Conservation (phyloP, 129 eudicot genomes). For the Centaurea solstitialis region DNA sequence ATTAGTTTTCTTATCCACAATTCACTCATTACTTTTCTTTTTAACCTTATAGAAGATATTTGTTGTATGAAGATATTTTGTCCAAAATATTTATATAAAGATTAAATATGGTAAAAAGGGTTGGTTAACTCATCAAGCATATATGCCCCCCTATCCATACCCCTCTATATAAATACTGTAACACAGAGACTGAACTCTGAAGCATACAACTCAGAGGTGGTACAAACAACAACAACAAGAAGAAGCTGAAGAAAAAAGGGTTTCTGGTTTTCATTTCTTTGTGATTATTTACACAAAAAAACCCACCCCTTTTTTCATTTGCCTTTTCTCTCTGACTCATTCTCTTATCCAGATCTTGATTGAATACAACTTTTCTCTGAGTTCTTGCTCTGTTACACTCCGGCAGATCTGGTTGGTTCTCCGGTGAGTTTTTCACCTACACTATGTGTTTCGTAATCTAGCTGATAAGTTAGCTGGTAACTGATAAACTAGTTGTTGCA, state of each 20-base stretch:
- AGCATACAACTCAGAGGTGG: background rate
- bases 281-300: background rate
- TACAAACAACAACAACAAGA: background rate
- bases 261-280: background rate
- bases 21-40: background rate
- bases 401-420: conserved; percentile 47
- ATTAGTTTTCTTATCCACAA: no score
- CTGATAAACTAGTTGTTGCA: no score
- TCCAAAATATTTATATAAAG: background rate
- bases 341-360: conserved; percentile 14
- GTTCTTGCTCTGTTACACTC: conserved; percentile 4
- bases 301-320: conserved; percentile 2
- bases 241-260: conserved; percentile 18
- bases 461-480: no score
- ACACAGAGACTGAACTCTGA: conserved; percentile 27
- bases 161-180: conserved; percentile 19
- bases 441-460: no score
- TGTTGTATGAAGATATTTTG: background rate
- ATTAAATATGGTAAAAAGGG: background rate
- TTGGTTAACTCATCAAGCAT: background rate
- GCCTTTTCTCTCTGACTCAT: background rate
- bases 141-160: background rate
- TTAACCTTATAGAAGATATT: background rate
- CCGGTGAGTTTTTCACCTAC: conserved; percentile 36
- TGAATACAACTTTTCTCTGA: background rate